phyloP scores from a whole-genome alignment of 2,329 filamentous ascomycete species.

The Hypoxylon sp. region DNA sequence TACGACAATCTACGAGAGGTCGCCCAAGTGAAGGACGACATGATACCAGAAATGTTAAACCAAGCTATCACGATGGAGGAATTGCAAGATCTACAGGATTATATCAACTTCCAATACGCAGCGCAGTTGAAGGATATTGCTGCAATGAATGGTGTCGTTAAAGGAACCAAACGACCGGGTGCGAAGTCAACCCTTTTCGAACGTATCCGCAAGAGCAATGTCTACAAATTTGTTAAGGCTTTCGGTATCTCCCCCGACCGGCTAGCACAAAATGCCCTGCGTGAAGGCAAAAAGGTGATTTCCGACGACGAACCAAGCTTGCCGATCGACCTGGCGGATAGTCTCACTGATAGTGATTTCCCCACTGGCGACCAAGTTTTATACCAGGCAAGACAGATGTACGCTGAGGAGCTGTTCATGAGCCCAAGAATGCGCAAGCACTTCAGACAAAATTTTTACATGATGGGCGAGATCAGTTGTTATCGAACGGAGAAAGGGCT shows the following conservation, averaged over 20 bases:
- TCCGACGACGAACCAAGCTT: conserved; percentile 86
- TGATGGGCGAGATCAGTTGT: conserved; percentile 87
- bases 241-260: conserved; percentile 93
- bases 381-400: conserved; percentile 86
- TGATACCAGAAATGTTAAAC: conserved; percentile 86
- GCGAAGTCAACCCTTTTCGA: conserved; percentile 86
- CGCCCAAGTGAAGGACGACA: conserved; percentile 75
- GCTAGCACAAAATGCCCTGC: conserved; percentile 87
- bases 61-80: conserved; percentile 91
- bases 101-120: conserved; percentile 94
- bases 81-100: conserved; percentile 95
- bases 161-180: conserved; percentile 84
- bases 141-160: conserved; percentile 72
- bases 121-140: conserved; percentile 85
- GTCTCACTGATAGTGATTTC: conserved; percentile 79
- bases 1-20: conserved; percentile 78
- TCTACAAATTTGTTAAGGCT: conserved; percentile 85
- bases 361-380: conserved; percentile 82
- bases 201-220: conserved; percentile 83
- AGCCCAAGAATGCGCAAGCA: conserved; percentile 92
- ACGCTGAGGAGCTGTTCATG: conserved; percentile 88
- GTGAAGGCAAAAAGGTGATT: conserved; percentile 82
- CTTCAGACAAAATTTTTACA: conserved; percentile 86
- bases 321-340: conserved; percentile 90
- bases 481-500: conserved; percentile 93